phyloP scores from a whole-genome alignment of 371 early-diverging fungal species.

The Mucor plumbeus region DNA sequence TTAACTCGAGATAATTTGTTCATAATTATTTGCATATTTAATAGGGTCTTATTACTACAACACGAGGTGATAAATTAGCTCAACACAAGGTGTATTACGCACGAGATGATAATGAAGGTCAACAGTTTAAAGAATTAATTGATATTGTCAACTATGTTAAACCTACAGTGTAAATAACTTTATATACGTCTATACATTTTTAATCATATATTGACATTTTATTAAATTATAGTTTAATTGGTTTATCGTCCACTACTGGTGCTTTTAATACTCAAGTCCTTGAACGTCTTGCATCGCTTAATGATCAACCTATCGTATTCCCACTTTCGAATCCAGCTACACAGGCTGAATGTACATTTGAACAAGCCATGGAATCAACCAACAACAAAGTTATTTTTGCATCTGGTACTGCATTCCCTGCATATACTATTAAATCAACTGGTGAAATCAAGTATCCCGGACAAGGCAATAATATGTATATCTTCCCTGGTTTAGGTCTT shows the following conservation, averaged over 20 bases:
- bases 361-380: constrained; percentile 83
- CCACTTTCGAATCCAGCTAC: constrained; percentile 90
- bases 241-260: constrained; percentile 78
- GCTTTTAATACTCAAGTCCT: constrained; percentile 74
- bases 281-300: constrained; percentile 70
- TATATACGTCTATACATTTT: not conserved
- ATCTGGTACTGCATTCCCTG: constrained; percentile 92
- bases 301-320: constrained; percentile 89
- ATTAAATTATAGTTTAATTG: constrained; percentile 68
- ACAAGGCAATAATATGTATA: constrained; percentile 94
- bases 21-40: not conserved
- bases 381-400: constrained; percentile 89
- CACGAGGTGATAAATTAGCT: constrained; percentile 86
- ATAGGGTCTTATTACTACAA: constrained; percentile 75
- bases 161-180: constrained; percentile 39
- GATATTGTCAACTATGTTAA: constrained; percentile 76
- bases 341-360: constrained; percentile 93
- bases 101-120: constrained; percentile 75
- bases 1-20: not conserved
- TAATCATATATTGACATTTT: not conserved
- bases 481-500: constrained; percentile 93
- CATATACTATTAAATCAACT: constrained; percentile 67
- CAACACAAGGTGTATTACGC: constrained; percentile 87
- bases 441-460: constrained; percentile 68
- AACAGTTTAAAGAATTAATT: constrained; percentile 70